Conservation (phyloP, 768 basidiomycete genomes). For the Tylopilus felleus region DNA sequence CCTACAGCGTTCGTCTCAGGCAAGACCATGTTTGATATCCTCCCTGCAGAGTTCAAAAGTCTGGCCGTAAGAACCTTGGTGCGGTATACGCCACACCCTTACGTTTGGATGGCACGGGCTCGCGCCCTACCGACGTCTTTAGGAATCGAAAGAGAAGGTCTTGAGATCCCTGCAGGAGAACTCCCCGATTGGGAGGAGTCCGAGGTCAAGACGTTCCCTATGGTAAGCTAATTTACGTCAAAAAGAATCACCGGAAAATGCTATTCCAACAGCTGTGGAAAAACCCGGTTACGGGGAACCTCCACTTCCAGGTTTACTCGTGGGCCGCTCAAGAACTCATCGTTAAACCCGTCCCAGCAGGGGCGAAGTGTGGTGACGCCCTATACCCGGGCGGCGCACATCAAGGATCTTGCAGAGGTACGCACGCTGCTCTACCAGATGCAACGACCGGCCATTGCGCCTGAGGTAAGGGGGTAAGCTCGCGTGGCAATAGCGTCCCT, state of each 20-base stretch:
- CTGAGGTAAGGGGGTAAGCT: slow-evolving; percentile 39
- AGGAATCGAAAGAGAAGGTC: slow-evolving; percentile 75
- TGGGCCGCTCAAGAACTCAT: slow-evolving; percentile 66
- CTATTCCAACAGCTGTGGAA: slow-evolving; percentile 67
- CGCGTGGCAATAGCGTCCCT: not conserved
- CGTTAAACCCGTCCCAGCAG: slow-evolving; percentile 68
- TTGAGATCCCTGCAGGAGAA: slow-evolving; percentile 61
- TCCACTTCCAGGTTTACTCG: slow-evolving; percentile 91
- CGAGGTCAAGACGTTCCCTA: slow-evolving; percentile 68
- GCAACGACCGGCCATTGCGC: slow-evolving; percentile 87
- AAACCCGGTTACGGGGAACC: slow-evolving; percentile 76
- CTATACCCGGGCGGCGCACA: slow-evolving; percentile 82
- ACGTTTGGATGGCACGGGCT: slow-evolving; percentile 88
- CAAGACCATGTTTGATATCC: slow-evolving; percentile 77
- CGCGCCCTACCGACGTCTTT: slow-evolving; percentile 73
- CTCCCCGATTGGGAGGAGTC: slow-evolving; percentile 81
- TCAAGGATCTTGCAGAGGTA: slow-evolving; percentile 73
- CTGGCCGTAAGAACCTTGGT: slow-evolving; percentile 74
- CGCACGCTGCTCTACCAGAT: slow-evolving; percentile 77
- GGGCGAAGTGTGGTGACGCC: slow-evolving; percentile 54
- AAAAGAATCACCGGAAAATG: not conserved
- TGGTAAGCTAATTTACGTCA: slow-evolving; percentile 36
- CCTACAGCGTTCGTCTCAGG: slow-evolving; percentile 85
- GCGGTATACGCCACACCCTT: slow-evolving; percentile 81
- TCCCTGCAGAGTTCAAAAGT: slow-evolving; percentile 69